Base-by-base conservation (phyloP, 768 basidiomycete species). In the Rhizopogon vulgaris region DNA sequence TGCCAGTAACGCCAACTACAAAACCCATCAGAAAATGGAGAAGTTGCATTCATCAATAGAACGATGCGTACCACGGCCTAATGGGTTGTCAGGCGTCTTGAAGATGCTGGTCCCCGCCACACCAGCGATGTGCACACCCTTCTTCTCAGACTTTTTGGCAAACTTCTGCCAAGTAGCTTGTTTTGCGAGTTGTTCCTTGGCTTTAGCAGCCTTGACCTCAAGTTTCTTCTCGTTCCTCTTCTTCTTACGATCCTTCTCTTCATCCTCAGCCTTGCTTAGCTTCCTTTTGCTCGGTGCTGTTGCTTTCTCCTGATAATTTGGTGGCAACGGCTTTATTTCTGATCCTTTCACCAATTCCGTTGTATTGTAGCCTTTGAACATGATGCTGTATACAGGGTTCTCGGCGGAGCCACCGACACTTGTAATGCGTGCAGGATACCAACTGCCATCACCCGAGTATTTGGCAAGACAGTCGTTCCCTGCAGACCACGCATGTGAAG, bases 171-270 rank as follows among this genome's bases (percentile, higher is more conserved):
- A 95, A 41, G 83, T 84, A 53, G 80, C 81, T 71, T 94, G 90
- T 71, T 92, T 91, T 56, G 74, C 75, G 30, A 71, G 76, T 71
- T 94, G 92, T 64, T 94, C 92, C 68, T 92, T 90, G 9, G 90
- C 87, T 70, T 94, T 94, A 8, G 82, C 79, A 34, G 90, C 90
- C 61, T 79, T 83, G 15, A 73, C 78, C 73, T 94, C 92, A 38
- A 90, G 58, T 69, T 94, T 94, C 76, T 93, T 93, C 76, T 94
- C 92, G 62, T 92, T 94, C 75, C 91, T 92, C 76, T 93, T 93
- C 78, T 90, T 90, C 80, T 92, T 94, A 67, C 70, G 73, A 58
- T 93, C 92, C 67, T 82, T 77, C 71, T 94, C 91, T 60, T 90
- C 89, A 66, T 93, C 92, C 67, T 93, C 90, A 60, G 69, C 83